Evolutionary conservation across 1,139 yeast species (phyloP), one percentile per base, ranked within the genome.

Genomic region (Hanseniaspora gamundiae): DNA sequence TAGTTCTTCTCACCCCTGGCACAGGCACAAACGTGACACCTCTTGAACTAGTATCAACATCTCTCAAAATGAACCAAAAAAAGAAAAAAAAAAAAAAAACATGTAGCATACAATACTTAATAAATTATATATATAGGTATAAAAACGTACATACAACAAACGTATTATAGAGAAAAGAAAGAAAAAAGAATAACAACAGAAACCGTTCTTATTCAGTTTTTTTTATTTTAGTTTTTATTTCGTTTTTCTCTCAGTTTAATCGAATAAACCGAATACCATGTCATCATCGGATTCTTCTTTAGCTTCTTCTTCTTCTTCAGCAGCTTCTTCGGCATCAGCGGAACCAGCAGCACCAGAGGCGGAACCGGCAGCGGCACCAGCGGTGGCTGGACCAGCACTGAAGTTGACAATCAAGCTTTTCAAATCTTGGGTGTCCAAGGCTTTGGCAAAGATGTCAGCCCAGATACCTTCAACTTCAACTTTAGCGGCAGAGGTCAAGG

Each of bases 211-310:
- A 13, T 14, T 14, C 30, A 8, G 3, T 28, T 14, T 14, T 13
- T 28, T 14, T 4, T n/a, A n/a, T n/a, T n/a, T n/a, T n/a, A n/a
- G n/a, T n/a, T n/a, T n/a, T n/a, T n/a, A n/a, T n/a, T n/a, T n/a
- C n/a, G n/a, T n/a, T n/a, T n/a, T n/a, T n/a, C n/a, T n/a, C n/a
- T 31, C 6, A 38, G 38, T 59, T 69, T 80, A 80, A 73, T 80
- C 87, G 74, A 80, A 80, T 70, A 80, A 76, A 72, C 87, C 87
- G 80, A 80, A 78, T 59, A 86, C 87, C 87, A 80, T 79, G 70
- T 78, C 86, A 62, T 78, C 81, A 58, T 72, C 71, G 65, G 73
- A 79, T 66, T 74, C 77, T 58, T 71, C 73, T 59, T 70, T 78
- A 59, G 71, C 80, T 64, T 73, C 74, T 55, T 68, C 77, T 59